Conservation (phyloP, 148 eudicot species). For the Beta vulgaris region DNA sequence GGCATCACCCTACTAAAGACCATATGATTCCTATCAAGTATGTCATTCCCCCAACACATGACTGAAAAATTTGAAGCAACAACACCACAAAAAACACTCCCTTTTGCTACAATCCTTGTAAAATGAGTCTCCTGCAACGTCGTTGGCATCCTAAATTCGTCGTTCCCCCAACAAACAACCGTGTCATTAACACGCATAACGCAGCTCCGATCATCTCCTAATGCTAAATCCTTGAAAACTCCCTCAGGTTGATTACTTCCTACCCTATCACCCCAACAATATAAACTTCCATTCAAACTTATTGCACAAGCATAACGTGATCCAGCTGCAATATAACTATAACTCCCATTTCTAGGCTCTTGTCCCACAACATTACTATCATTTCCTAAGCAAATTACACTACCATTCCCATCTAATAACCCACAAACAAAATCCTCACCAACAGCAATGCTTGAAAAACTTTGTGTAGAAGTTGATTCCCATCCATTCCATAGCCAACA, state of each 20-base stretch:
- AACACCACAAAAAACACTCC: slow-evolving; percentile 68
- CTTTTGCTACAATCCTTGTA: slow-evolving; percentile 41
- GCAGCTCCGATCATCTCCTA: slow-evolving; percentile 64
- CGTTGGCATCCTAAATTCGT: slow-evolving; percentile 40
- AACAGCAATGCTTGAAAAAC: slow-evolving; percentile 46
- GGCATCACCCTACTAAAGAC: slow-evolving; percentile 56
- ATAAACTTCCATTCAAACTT: slow-evolving; percentile 40
- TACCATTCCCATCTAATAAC: slow-evolving; percentile 38
- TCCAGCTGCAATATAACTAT: slow-evolving; percentile 47
- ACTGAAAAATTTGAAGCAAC: slow-evolving; percentile 40
- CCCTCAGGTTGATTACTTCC: slow-evolving; percentile 38
- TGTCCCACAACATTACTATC: slow-evolving; percentile 16
- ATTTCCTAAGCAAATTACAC: slow-evolving; percentile 42
- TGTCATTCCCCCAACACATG: slow-evolving; percentile 68
- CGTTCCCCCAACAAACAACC: slow-evolving; percentile 76
- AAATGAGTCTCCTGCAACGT: slow-evolving; percentile 34
- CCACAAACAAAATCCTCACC: slow-evolving; percentile 74
- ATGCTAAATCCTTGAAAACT: slow-evolving; percentile 46
- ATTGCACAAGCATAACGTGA: slow-evolving; percentile 49
- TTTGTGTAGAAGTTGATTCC: neutral
- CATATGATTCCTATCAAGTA: slow-evolving; percentile 26
- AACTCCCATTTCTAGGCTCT: slow-evolving; percentile 42
- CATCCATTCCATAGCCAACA: slow-evolving; percentile 69
- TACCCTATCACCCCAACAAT: slow-evolving; percentile 62
- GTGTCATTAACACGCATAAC: slow-evolving; percentile 48